A percentile compares a stretch with the other conserved stretches of the same genome.
Conservation (phyloP, 2,329 filamentous ascomycete genomes). For the Botrytis cinerea region DNA sequence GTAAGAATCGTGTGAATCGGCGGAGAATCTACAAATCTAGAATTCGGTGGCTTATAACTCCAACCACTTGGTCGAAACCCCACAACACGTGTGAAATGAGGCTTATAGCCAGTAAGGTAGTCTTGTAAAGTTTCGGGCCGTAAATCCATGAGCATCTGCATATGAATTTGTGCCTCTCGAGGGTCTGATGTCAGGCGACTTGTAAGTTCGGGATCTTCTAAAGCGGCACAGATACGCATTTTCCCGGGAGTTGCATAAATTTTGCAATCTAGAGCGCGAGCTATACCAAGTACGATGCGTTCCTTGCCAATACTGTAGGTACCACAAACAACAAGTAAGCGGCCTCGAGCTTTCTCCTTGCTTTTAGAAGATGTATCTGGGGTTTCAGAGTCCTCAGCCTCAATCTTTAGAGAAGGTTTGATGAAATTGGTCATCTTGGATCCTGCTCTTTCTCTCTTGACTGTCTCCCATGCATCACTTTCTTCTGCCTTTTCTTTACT, state of each 20-base stretch:
- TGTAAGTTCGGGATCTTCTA: slow-evolving; percentile 82
- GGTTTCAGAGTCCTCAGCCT: slow-evolving; percentile 34
- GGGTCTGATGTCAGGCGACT: slow-evolving; percentile 78
- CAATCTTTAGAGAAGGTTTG: slow-evolving; percentile 42
- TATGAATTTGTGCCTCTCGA: slow-evolving; percentile 87
- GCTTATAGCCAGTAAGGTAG: slow-evolving; percentile 78
- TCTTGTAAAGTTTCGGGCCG: slow-evolving; percentile 87
- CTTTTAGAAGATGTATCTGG: slow-evolving; percentile 28
- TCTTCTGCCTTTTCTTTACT: slow-evolving; percentile 65
- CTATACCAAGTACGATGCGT: slow-evolving; percentile 90
- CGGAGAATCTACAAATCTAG: slow-evolving; percentile 62
- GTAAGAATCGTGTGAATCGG: slow-evolving; percentile 65
- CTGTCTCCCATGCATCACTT: slow-evolving; percentile 56
- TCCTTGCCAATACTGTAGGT: slow-evolving; percentile 99
- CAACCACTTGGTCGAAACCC: slow-evolving; percentile 93
- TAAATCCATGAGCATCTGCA: slow-evolving; percentile 95
- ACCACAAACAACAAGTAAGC: slow-evolving; percentile 87
- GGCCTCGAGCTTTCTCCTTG: slow-evolving; percentile 53
- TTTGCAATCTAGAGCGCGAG: slow-evolving; percentile 79
- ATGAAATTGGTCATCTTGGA: slow-evolving; percentile 66
- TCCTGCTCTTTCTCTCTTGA: slow-evolving; percentile 55
- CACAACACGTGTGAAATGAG: slow-evolving; percentile 81
- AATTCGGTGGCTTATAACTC: slow-evolving; percentile 78
- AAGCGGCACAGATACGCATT: slow-evolving; percentile 77
- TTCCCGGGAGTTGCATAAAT: slow-evolving; percentile 87